These are phyloP conservation scores for Chlorella variabilis DNA, from an alignment of 163 green algal species.

Conservation along the genomic window DNA sequence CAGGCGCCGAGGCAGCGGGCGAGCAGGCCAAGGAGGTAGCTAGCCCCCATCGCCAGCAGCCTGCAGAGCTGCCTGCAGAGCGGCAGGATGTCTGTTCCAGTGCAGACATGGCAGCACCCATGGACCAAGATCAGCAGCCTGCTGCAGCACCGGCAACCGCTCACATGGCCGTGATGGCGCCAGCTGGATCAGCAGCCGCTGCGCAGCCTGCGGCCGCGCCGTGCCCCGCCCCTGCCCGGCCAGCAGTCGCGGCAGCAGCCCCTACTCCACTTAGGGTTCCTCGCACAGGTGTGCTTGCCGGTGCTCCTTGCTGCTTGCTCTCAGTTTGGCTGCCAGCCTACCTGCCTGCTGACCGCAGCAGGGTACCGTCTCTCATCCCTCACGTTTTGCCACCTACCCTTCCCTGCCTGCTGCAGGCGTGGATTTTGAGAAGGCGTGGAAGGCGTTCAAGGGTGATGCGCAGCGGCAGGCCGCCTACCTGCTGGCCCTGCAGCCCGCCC, in stretches of 20 bases:
- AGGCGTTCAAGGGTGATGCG: slow-evolving; percentile 55
- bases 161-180: neutral
- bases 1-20: neutral
- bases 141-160: neutral
- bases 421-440: slow-evolving; percentile 83
- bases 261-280: too few species aligned
- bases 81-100: neutral
- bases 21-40: neutral
- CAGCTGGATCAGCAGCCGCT: too few species aligned
- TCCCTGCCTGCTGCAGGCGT: slow-evolving; percentile 49
- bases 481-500: slow-evolving; percentile 46
- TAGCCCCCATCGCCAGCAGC: neutral
- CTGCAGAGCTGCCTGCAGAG: neutral
- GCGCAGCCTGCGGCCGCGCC: too few species aligned
- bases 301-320: too few species aligned
- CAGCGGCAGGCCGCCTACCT: slow-evolving; percentile 68
- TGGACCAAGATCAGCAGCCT: neutral
- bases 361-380: too few species aligned
- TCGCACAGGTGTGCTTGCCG: too few species aligned
- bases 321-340: too few species aligned
- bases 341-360: too few species aligned
- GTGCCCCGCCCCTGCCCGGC: too few species aligned
- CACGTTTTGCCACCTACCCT: too few species aligned
- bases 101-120: slow-evolving; percentile 17
- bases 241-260: too few species aligned